Conservation (phyloP, 129 eudicot species). For the Calendula officinalis region DNA sequence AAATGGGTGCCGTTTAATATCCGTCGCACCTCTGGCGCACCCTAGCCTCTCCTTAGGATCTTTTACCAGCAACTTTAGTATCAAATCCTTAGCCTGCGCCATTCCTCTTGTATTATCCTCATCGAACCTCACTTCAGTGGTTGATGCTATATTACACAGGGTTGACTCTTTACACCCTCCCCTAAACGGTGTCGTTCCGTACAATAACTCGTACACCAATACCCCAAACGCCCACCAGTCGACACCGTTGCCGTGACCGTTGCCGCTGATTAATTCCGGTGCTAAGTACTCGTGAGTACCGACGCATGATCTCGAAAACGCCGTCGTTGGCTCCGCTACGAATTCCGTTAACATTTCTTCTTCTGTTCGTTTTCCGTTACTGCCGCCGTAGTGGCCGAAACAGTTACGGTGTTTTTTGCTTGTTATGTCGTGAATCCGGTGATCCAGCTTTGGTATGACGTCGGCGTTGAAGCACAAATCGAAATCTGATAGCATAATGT, state of each 20-base stretch:
- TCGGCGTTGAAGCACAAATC: conserved; percentile 78
- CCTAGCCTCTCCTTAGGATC: conserved; percentile 82
- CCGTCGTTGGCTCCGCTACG: conserved; percentile 82
- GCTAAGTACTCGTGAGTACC: conserved; percentile 95
- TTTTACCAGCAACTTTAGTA: conserved; percentile 58
- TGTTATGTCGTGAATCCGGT: conserved; percentile 1
- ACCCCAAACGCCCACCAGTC: conserved; percentile 99
- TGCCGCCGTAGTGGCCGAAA: conserved; percentile 12
- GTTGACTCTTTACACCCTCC: conserved; percentile 79
- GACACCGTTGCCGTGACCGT: conserved; percentile 90
- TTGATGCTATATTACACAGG: conserved; percentile 75
- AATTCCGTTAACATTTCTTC: conserved; percentile 53
- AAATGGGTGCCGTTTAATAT: conserved; percentile 85
- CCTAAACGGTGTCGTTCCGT: conserved; percentile 82
- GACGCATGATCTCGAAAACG: conserved; percentile 80
- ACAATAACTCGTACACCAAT: conserved; percentile 60
- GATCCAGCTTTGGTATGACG: conserved; percentile 48
- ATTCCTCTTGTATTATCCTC: conserved; percentile 18
- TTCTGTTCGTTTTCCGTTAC: neutral
- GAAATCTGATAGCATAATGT: conserved; percentile 89
- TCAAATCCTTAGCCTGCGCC: conserved; percentile 68
- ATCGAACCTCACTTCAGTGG: conserved; percentile 41
- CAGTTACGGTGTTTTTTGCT: conserved; percentile 1
- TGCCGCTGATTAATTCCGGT: conserved; percentile 72
- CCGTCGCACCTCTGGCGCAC: conserved; percentile 87